Evolutionary conservation across 306 rosid genomes (phyloP), one percentile per base, ranked within the genome.

Genomic region (Rosa lucieae): DNA sequence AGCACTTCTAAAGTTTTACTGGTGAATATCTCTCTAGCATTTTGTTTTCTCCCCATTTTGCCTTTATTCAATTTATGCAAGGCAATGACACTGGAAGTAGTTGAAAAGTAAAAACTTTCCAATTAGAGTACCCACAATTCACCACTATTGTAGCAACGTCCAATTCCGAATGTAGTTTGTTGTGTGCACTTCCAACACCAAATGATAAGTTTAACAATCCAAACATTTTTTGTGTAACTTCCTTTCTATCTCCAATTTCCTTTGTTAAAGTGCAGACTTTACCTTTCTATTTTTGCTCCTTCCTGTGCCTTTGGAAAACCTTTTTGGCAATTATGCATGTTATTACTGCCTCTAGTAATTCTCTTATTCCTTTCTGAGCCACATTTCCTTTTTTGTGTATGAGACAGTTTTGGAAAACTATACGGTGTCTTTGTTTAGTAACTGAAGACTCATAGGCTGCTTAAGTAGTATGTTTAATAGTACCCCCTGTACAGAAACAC

Each of bases 371-470:
- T 20, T n/a, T 48, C 4, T 39, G 9, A 51, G 67, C 51, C 18
- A 43, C 29, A 23, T 75, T 75, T 43, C 29, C 58, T 43, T 26
- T 2, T 46, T 32, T 49, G 63, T n/a, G 51, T 55, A 15, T 20
- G 39, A 4, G 18, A 35, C 44, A 11, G 67, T 66, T 51, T 9
- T 5, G 56, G 44, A 43, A 23, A 62, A 10, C 39, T 67, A 47
- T 13, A n/a, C 9, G 13, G 39, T 66, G 40, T 18, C 29, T 53
- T 17, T 15, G 66, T 49, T 40, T 40, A 42, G 18, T 4, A 21
- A 55, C 26, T 26, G 77, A 49, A 29, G 63, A n/a, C 17, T 73
- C 11, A n/a, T 20, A 73, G 49, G 66, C 58, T 53, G 37, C 77
- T 49, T 48, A 29, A 32, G 11, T 20, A n/a, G 67, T 55, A 42